phyloP scores from a whole-genome alignment of 2,329 filamentous ascomycete species.

The Delphinella strobiligena region DNA sequence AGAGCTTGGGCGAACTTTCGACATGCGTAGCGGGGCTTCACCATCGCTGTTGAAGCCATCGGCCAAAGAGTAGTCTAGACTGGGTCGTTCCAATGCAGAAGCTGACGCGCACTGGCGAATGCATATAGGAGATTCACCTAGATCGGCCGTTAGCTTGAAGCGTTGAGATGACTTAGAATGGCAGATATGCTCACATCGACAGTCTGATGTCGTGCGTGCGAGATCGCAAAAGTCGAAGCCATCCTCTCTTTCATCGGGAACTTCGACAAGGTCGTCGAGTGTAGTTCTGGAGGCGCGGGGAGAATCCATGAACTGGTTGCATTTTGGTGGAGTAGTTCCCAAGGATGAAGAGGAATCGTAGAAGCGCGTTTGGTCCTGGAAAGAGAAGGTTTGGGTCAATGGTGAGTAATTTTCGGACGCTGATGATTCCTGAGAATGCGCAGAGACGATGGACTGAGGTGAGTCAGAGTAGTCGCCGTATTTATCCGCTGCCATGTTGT shows the following conservation, averaged over 20 bases:
- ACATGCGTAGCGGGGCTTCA: slow-evolving; percentile 39
- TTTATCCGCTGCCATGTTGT: slow-evolving; percentile 16
- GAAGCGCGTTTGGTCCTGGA: slow-evolving; percentile 49
- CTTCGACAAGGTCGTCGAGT: slow-evolving; percentile 75
- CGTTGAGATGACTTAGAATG: no score
- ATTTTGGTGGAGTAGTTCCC: slow-evolving; percentile 44
- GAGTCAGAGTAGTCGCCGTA: slow-evolving; percentile 11
- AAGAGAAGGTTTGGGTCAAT: slow-evolving; percentile 57
- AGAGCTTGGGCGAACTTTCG: slow-evolving; percentile 45
- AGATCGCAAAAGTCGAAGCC: slow-evolving; percentile 24
- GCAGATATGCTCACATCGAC: slow-evolving; percentile 58
- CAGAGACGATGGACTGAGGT: slow-evolving; percentile 14
- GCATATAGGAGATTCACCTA: slow-evolving; percentile 48
- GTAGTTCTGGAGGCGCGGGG: slow-evolving; percentile 47
- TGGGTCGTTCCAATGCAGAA: slow-evolving; percentile 13
- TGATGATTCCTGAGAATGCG: slow-evolving; percentile 25
- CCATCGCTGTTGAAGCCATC: slow-evolving; percentile 50
- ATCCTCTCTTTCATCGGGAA: slow-evolving; percentile 59
- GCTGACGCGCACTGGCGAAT: slow-evolving; percentile 4
- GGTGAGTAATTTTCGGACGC: slow-evolving; percentile 54
- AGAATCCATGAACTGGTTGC: slow-evolving; percentile 41
- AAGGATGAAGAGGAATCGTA: slow-evolving; percentile 71
- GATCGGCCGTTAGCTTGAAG: no score
- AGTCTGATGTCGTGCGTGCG: slow-evolving; percentile 35
- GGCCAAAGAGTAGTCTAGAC: slow-evolving; percentile 50